A percentile compares a stretch with the other conserved stretches of the same genome.
phyloP scores from a whole-genome alignment of 495 filamentous ascomycete genomes.

The Hyaloscypha bicolor region DNA sequence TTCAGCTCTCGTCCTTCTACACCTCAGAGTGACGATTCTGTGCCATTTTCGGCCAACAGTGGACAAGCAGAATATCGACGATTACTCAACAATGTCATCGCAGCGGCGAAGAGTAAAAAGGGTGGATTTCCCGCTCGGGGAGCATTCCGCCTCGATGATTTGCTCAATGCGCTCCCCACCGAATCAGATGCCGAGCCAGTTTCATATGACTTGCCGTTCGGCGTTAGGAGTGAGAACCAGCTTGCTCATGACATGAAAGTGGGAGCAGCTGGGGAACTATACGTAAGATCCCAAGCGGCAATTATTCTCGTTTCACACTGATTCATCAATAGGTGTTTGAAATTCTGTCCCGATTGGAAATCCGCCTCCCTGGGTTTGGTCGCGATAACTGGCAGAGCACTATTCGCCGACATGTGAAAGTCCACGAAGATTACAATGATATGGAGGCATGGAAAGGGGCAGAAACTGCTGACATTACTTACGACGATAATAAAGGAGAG shows the following conservation, averaged over 20 bases:
- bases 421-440: slow-evolving; percentile 41
- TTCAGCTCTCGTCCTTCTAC: no score
- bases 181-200: slow-evolving; percentile 6
- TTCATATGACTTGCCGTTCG: slow-evolving; percentile 24
- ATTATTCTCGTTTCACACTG: slow-evolving; percentile 1
- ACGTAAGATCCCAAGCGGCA: slow-evolving; percentile 35
- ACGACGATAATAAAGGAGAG: slow-evolving; percentile 38
- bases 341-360: slow-evolving; percentile 34
- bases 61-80: slow-evolving; percentile 27
- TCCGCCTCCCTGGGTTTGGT: slow-evolving; percentile 34
- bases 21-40: not conserved
- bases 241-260: slow-evolving; percentile 36
- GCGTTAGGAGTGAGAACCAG: slow-evolving; percentile 34
- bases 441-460: slow-evolving; percentile 41
- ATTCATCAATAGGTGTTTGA: slow-evolving; percentile 43
- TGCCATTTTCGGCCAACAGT: slow-evolving; percentile 9
- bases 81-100: slow-evolving; percentile 35
- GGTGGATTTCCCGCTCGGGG: slow-evolving; percentile 32
- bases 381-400: slow-evolving; percentile 48
- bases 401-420: slow-evolving; percentile 40
- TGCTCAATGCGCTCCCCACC: slow-evolving; percentile 11
- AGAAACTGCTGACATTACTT: slow-evolving; percentile 48
- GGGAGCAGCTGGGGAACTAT: slow-evolving; percentile 49
- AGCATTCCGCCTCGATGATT: slow-evolving; percentile 28
- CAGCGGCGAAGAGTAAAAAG: slow-evolving; percentile 30